These are phyloP conservation scores for Cladosporium velox DNA, from an alignment of 2,329 filamentous ascomycete species.

Conservation along the genomic window DNA sequence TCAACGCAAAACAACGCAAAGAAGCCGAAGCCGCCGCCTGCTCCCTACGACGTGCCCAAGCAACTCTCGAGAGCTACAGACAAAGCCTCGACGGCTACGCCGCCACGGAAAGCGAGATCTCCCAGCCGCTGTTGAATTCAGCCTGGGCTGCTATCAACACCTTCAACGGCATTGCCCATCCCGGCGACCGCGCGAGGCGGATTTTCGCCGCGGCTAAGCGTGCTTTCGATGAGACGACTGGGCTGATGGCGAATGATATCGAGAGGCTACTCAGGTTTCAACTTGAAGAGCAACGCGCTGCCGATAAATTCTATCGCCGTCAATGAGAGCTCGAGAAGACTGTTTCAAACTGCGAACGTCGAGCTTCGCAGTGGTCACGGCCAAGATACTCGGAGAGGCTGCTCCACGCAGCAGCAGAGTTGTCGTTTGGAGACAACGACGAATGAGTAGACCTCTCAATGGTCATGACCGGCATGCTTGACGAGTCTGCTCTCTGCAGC, in stretches of 20 bases:
- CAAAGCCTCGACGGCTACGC: neutral
- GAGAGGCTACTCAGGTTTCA: neutral
- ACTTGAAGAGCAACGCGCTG: too few relatives aligned
- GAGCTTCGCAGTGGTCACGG: too few relatives aligned
- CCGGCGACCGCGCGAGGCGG: neutral
- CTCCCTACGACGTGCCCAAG: neutral
- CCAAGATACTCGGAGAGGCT: too few relatives aligned
- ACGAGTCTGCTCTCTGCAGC: neutral
- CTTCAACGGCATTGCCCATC: neutral
- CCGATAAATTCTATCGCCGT: too few relatives aligned
- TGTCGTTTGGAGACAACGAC: too few relatives aligned
- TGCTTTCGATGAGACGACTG: neutral
- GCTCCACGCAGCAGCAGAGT: too few relatives aligned
- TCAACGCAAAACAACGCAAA: neutral
- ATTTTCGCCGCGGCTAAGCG: neutral
- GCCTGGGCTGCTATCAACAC: neutral
- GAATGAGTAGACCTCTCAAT: neutral
- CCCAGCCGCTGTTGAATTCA: neutral
- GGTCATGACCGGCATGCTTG: neutral
- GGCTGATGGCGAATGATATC: neutral
- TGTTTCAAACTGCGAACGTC: too few relatives aligned
- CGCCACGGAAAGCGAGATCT: neutral
- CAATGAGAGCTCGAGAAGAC: too few relatives aligned
- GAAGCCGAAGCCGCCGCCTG: neutral
- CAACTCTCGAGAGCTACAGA: neutral